A percentile compares a stretch with the other conserved stretches of the same genome.
These are phyloP conservation scores for Aspergillus alliaceus DNA, from an alignment of 2,329 filamentous ascomycete species.

Conservation along the genomic window DNA sequence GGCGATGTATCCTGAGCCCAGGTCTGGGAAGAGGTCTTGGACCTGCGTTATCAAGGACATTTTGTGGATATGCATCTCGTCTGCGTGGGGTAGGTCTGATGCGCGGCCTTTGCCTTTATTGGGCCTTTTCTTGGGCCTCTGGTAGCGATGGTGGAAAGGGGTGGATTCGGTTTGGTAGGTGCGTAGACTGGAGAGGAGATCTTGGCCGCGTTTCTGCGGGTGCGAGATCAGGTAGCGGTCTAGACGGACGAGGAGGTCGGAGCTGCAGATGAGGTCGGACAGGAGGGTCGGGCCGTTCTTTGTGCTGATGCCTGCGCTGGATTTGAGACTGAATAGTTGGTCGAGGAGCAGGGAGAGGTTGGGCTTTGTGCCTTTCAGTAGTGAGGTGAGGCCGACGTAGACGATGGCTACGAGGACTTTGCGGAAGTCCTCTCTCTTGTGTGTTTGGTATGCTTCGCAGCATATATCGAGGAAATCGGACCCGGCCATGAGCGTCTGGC, in stretches of 20 bases:
- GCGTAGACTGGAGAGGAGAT: slow-evolving; percentile 40
- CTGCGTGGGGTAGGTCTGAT: slow-evolving; percentile 28
- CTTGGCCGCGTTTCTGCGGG: slow-evolving; percentile 43
- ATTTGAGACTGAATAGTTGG: slow-evolving; percentile 77
- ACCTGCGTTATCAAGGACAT: slow-evolving; percentile 85
- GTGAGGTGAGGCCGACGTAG: slow-evolving; percentile 72
- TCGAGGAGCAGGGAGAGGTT: slow-evolving; percentile 77
- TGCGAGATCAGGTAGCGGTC: slow-evolving; percentile 33
- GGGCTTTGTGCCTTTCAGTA: slow-evolving; percentile 65
- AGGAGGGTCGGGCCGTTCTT: slow-evolving; percentile 62
- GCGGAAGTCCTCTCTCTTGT: slow-evolving; percentile 62
- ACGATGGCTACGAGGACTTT: slow-evolving; percentile 69
- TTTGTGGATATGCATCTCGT: slow-evolving; percentile 70
- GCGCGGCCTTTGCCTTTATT: slow-evolving; percentile 45
- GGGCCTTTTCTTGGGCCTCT: slow-evolving; percentile 38
- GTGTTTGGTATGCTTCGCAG: slow-evolving; percentile 44
- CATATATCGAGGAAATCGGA: slow-evolving; percentile 85
- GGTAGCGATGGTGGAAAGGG: slow-evolving; percentile 40
- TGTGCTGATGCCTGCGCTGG: slow-evolving; percentile 63
- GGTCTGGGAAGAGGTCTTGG: slow-evolving; percentile 88
- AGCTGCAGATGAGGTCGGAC: slow-evolving; percentile 76
- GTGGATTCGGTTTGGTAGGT: slow-evolving; percentile 41
- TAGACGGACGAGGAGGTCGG: slow-evolving; percentile 63
- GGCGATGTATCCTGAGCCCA: slow-evolving; percentile 79
- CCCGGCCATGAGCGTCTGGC: slow-evolving; percentile 71